A percentile compares a stretch with the other conserved stretches of the same genome.
phyloP scores from a whole-genome alignment of 495 filamentous ascomycete species.

The Thermochaetoides thermophila region DNA sequence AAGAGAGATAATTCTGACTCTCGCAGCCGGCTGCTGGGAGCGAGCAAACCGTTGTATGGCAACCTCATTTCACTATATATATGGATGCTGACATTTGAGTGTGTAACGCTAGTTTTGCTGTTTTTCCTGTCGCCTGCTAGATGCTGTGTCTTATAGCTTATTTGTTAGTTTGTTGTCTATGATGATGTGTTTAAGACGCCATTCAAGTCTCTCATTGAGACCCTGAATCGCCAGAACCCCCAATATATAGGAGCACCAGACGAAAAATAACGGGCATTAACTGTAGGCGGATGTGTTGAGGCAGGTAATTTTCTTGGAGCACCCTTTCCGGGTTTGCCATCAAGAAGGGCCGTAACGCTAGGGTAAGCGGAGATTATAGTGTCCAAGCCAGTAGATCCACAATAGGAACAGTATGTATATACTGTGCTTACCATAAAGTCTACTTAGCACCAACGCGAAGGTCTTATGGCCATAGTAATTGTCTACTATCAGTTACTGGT shows the following conservation, averaged over 20 bases:
- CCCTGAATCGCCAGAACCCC: neutral
- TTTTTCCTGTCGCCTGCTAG: neutral
- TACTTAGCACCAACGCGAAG: no score
- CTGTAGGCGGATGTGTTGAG: no score
- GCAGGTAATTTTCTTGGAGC: no score
- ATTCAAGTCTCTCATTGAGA: neutral
- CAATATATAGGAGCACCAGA: neutral
- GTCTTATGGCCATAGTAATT: no score
- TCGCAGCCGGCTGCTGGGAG: neutral
- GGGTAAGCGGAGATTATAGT: no score
- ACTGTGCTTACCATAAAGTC: no score
- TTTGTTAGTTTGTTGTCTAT: neutral
- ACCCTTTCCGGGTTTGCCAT: no score
- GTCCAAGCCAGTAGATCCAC: no score
- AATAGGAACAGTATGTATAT: no score
- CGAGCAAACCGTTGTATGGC: neutral
- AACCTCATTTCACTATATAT: neutral
- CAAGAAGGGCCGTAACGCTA: no score
- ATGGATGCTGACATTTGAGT: neutral
- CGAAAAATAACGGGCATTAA: no score
- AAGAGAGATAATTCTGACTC: neutral
- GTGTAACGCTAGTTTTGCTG: neutral
- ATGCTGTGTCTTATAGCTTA: neutral
- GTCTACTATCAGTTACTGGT: no score
- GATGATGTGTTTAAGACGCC: neutral